These are phyloP conservation scores for Trypethelium eluteriae DNA, from an alignment of 495 filamentous ascomycete species.

Conservation along the genomic window DNA sequence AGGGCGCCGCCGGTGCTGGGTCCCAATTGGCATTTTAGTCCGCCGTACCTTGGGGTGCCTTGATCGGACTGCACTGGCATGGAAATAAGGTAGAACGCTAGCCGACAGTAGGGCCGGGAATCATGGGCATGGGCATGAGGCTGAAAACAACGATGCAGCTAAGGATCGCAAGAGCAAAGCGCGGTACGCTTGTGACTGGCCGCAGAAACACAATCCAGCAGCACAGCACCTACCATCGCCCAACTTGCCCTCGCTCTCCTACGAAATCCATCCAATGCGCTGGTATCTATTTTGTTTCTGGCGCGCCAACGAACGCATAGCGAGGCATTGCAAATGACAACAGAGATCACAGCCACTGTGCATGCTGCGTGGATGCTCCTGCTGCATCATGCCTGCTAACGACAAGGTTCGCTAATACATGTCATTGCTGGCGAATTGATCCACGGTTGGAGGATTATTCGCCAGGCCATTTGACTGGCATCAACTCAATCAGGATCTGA, in stretches of 20 bases:
- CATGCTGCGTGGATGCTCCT: not conserved
- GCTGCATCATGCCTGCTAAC: not conserved
- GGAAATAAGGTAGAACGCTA: conserved; percentile 8
- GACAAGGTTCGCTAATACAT: not conserved
- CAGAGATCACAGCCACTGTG: not conserved
- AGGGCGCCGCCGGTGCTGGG: not conserved
- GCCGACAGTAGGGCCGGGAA: conserved; percentile 6
- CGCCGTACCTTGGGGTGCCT: not conserved
- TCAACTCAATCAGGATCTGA: conserved; percentile 2
- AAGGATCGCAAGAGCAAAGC: not conserved
- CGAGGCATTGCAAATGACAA: not conserved
- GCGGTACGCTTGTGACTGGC: not conserved
- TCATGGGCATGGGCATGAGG: conserved; percentile 10
- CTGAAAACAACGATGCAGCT: conserved; percentile 9
- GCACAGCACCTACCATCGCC: not conserved
- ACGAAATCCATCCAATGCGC: not conserved
- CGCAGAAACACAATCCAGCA: not conserved
- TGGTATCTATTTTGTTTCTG: not conserved
- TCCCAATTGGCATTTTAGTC: not conserved
- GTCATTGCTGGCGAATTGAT: not conserved
- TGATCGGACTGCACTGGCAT: not conserved
- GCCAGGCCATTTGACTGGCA: not conserved
- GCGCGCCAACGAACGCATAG: not conserved
- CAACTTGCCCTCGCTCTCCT: not conserved
- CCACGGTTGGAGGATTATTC: not conserved